phyloP scores from a whole-genome alignment of 2,329 filamentous ascomycete species.

The Orbilia brochopaga region DNA sequence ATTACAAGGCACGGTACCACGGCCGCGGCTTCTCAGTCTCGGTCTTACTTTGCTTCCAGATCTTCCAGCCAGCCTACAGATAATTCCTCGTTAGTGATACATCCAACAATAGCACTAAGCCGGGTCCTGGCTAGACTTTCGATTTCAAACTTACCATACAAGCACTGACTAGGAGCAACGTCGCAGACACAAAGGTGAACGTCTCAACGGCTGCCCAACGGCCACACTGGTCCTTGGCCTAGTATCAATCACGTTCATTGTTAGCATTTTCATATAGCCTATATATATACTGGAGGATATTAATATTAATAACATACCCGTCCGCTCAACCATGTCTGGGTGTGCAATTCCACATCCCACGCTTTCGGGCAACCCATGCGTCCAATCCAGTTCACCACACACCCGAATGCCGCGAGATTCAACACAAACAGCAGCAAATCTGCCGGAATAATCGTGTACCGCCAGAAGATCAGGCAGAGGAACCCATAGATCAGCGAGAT shows the following conservation, averaged over 20 bases:
- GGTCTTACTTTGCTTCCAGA: slow-evolving; percentile 41
- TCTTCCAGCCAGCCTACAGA: slow-evolving; percentile 35
- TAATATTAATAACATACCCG: slow-evolving; percentile 33
- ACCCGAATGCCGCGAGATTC: slow-evolving; percentile 40
- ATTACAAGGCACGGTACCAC: slow-evolving; percentile 43
- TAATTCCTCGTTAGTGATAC: not conserved
- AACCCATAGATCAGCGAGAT: slow-evolving; percentile 39
- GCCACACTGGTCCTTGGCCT: slow-evolving; percentile 44
- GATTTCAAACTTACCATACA: slow-evolving; percentile 37
- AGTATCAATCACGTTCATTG: not conserved
- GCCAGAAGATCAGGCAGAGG: slow-evolving; percentile 37
- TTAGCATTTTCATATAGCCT: not conserved
- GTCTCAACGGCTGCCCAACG: slow-evolving; percentile 47
- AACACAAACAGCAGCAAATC: slow-evolving; percentile 40
- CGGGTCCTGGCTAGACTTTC: not conserved
- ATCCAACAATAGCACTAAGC: not conserved
- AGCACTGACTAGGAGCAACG: slow-evolving; percentile 32
- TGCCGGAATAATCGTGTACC: slow-evolving; percentile 36
- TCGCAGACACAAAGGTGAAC: slow-evolving; percentile 40
- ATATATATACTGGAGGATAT: no score
- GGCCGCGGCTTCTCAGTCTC: slow-evolving; percentile 38
- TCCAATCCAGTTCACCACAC: slow-evolving; percentile 36
- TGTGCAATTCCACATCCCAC: slow-evolving; percentile 39
- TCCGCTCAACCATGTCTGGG: slow-evolving; percentile 44
- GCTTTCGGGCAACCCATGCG: slow-evolving; percentile 33